phyloP scores from a whole-genome alignment of 2,329 filamentous ascomycete species.

The Xylariaceae sp. region DNA sequence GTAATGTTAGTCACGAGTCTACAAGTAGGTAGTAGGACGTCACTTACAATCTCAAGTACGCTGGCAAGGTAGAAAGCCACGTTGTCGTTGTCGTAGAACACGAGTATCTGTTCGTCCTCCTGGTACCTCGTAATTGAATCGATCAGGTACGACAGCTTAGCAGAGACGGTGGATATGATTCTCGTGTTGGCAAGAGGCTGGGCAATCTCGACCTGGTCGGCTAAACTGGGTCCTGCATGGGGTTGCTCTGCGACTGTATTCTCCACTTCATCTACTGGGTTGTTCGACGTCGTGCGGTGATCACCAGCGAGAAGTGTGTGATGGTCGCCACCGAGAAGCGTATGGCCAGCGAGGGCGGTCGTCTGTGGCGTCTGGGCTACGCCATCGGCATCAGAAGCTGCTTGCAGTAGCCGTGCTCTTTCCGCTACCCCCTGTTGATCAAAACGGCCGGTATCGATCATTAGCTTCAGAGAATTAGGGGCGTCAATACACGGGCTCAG shows the following conservation, averaged over 20 bases:
- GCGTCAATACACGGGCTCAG: constrained; percentile 44
- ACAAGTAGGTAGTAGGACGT: neutral
- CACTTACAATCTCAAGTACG: constrained; percentile 65
- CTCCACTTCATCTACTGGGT: constrained; percentile 8
- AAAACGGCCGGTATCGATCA: constrained; percentile 46
- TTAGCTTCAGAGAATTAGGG: constrained; percentile 42
- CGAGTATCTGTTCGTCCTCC: constrained; percentile 73
- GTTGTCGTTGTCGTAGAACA: constrained; percentile 90
- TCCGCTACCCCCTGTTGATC: constrained; percentile 38
- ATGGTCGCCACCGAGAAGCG: constrained; percentile 27
- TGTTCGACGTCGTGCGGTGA: constrained; percentile 22
- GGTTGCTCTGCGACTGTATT: constrained; percentile 8
- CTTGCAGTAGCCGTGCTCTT: constrained; percentile 32
- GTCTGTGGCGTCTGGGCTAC: constrained; percentile 14
- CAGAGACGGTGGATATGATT: constrained; percentile 75
- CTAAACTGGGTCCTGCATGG: constrained; percentile 25
- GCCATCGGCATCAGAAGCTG: constrained; percentile 21
- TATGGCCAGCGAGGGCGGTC: constrained; percentile 29
- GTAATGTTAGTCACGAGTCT: neutral
- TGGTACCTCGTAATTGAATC: constrained; percentile 67
- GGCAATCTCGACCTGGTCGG: constrained; percentile 42
- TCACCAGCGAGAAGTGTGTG: too few species aligned
- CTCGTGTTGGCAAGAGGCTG: constrained; percentile 54
- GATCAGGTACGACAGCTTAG: constrained; percentile 82
- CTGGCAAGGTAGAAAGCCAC: constrained; percentile 81